Conservation (phyloP, 192 early-diverging fungal genomes). For the Backusella westeae region DNA sequence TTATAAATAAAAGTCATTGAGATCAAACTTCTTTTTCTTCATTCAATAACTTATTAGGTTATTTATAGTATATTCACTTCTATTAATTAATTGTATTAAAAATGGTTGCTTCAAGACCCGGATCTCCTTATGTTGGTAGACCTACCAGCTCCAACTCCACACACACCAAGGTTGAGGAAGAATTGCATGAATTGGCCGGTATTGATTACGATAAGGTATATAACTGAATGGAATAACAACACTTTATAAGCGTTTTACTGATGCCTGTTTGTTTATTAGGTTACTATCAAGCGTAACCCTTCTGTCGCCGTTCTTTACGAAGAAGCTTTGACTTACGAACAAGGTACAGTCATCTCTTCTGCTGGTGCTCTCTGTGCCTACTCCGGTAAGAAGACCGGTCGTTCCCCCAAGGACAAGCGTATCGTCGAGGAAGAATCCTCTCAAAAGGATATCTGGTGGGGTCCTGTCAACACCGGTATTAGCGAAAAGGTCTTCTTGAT, state of each 20-base stretch:
- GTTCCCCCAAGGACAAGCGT: constrained; percentile 96
- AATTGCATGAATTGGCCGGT: constrained; percentile 65
- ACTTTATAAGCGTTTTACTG: no score
- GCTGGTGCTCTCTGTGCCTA: constrained; percentile 88
- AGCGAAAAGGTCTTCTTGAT: constrained; percentile 78
- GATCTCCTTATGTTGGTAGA: constrained; percentile 24
- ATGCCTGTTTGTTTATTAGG: constrained; percentile 11
- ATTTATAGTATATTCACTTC: constrained; percentile 18
- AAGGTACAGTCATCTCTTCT: constrained; percentile 86
- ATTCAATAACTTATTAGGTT: background rate
- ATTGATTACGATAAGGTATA: constrained; percentile 72
- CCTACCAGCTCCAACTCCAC: constrained; percentile 30
- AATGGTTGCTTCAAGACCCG: constrained; percentile 30
- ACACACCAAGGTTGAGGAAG: constrained; percentile 57
- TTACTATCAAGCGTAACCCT: constrained; percentile 81
- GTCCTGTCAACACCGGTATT: constrained; percentile 95
- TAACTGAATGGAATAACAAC: background rate
- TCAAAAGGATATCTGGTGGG: constrained; percentile 96
- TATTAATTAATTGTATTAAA: background rate
- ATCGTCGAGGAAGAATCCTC: constrained; percentile 90
- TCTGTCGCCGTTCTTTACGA: constrained; percentile 90
- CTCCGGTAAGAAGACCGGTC: constrained; percentile 92
- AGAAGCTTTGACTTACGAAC: constrained; percentile 82
- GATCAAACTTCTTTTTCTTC: background rate
- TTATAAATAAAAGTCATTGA: background rate